Percentiles rank a stretch among this genome's conserved stretches.
These are phyloP conservation scores for Fragaria ananassa DNA, from an alignment of 306 rosid species.

Conservation along the genomic window DNA sequence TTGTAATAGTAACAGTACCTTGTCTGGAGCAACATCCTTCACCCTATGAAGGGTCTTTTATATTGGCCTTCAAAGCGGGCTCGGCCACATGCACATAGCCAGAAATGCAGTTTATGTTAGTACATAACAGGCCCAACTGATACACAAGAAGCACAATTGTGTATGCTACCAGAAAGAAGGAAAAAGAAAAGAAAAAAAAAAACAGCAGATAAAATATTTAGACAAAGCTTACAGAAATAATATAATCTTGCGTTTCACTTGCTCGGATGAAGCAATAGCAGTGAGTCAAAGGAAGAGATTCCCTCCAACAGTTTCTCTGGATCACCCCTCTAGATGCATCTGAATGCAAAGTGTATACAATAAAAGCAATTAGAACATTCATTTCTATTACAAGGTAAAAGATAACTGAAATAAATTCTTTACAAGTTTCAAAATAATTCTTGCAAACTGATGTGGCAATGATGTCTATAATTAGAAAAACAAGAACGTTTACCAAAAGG, in stretches of 20 bases:
- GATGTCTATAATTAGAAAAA: neutral
- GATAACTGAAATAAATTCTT: neutral
- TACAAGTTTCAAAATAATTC: neutral
- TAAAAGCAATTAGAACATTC: constrained; percentile 14
- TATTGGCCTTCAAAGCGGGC: constrained; percentile 56
- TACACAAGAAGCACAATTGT: neutral
- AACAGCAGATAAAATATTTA: neutral
- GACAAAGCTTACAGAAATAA: constrained; percentile 46
- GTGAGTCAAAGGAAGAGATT: constrained; percentile 79
- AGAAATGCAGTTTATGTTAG: constrained; percentile 4
- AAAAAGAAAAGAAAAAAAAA: no score
- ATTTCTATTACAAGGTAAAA: neutral
- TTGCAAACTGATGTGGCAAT: neutral
- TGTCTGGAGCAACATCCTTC: constrained; percentile 83
- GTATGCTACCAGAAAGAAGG: neutral
- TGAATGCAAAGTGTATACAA: constrained; percentile 26
- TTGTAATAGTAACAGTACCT: constrained; percentile 46
- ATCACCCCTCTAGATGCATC: constrained; percentile 69
- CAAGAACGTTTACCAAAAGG: neutral
- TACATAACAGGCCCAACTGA: neutral
- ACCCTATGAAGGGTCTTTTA: constrained; percentile 72
- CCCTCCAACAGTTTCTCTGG: constrained; percentile 68
- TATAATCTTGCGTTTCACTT: constrained; percentile 57
- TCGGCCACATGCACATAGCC: constrained; percentile 62
- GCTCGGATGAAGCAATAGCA: constrained; percentile 95